These are phyloP conservation scores for Stemphylium lycopersici DNA, from an alignment of 2,329 filamentous ascomycete genomes.

Conservation along the genomic window DNA sequence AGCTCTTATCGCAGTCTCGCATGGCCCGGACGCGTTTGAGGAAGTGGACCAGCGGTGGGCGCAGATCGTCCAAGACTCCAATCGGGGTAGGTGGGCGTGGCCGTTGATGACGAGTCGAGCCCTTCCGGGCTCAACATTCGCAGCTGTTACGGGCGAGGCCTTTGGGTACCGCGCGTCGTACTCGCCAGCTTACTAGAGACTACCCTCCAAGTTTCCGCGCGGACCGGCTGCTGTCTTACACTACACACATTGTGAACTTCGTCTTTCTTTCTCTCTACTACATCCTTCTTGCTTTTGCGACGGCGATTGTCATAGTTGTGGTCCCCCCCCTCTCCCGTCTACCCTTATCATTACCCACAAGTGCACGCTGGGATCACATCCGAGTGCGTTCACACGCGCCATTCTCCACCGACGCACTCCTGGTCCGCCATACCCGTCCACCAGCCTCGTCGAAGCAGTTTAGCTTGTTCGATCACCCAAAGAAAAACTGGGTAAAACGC, in stretches of 20 bases:
- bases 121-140: neutral
- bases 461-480: conserved; percentile 17
- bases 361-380: conserved; percentile 11
- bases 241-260: neutral
- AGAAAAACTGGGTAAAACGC: conserved; percentile 28
- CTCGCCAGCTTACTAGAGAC: neutral
- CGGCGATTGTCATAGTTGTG: neutral
- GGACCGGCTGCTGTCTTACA: neutral
- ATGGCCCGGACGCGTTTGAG: conserved; percentile 5
- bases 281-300: conserved; percentile 4
- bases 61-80: conserved; percentile 6
- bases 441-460: conserved; percentile 24
- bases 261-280: neutral
- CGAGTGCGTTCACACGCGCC: conserved; percentile 16
- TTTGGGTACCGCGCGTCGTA: conserved; percentile 4
- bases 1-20: neutral
- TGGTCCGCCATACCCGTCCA: conserved; percentile 32
- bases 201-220: neutral
- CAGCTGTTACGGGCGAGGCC: neutral
- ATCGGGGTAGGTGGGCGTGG: conserved; percentile 7
- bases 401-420: conserved; percentile 20
- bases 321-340: conserved; percentile 12
- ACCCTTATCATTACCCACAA: conserved; percentile 25
- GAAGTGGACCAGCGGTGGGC: neutral
- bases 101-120: conserved; percentile 12